Percentiles rank a stretch among this genome's conserved stretches.
Evolutionary conservation across 805 yeast species (phyloP).

Genomic region (Starmera dryadoides): DNA sequence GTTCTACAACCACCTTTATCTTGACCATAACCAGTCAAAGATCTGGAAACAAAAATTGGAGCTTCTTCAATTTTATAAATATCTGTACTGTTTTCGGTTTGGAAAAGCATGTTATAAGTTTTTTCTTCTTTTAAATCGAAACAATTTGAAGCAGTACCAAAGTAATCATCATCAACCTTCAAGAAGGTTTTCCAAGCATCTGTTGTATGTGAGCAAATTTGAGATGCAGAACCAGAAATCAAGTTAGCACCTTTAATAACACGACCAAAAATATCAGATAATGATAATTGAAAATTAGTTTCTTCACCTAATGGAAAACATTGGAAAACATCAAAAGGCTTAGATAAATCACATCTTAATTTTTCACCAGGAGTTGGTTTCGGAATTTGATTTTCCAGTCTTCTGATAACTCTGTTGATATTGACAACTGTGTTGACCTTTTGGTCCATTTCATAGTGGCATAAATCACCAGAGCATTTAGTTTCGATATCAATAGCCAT

Average conservation of each 20-base stretch:
- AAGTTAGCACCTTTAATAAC: conserved; percentile 57
- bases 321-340: conserved; percentile 50
- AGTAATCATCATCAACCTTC: conserved; percentile 20
- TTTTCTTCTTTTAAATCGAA: conserved; percentile 24
- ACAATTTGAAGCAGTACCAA: conserved; percentile 27
- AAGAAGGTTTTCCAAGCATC: conserved; percentile 41
- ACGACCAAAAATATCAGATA: conserved; percentile 67
- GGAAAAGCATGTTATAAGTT: conserved; percentile 22
- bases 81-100: conserved; percentile 37
- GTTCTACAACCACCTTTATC: conserved; percentile 86
- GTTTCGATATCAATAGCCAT: conserved; percentile 80
- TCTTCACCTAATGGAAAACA: conserved; percentile 73
- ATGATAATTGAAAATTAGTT: conserved; percentile 37
- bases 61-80: conserved; percentile 37
- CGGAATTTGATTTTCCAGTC: conserved; percentile 64
- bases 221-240: conserved; percentile 37
- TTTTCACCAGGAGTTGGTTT: conserved; percentile 65
- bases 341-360: conserved; percentile 66
- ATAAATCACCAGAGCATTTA: conserved; percentile 34
- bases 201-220: conserved; percentile 36
- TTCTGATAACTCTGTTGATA: conserved; percentile 58
- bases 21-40: conserved; percentile 87
- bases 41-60: conserved; percentile 71
- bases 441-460: conserved; percentile 53
- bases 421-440: conserved; percentile 67